Conservation (phyloP, 352 stramenopile species). For the Lagenidium giganteum region DNA sequence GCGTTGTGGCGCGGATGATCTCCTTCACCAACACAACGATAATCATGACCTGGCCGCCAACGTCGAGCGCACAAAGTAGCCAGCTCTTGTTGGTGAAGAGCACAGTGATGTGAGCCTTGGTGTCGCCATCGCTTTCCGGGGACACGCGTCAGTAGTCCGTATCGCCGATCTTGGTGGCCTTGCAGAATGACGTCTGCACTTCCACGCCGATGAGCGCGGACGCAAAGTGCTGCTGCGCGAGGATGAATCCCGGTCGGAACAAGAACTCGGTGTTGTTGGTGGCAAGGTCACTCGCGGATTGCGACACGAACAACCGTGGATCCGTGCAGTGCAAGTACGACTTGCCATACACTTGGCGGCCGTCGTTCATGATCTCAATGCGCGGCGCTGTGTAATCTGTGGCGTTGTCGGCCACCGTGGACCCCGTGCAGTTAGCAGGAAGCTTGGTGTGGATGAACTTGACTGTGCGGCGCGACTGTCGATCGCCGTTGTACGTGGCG, state of each 20-base stretch:
- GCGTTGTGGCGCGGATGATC: background rate
- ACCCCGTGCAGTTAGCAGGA: constrained; percentile 7
- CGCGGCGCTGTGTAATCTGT: constrained; percentile 2
- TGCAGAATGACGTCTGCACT: constrained; percentile 13
- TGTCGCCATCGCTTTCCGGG: constrained; percentile 3
- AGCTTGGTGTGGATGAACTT: constrained; percentile 9
- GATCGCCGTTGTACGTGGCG: constrained; percentile 8
- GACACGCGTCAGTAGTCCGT: constrained; percentile 8
- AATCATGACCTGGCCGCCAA: constrained; percentile 9
- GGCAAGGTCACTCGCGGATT: background rate
- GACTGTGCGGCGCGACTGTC: constrained; percentile 2
- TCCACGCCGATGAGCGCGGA: constrained; percentile 14
- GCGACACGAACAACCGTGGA: background rate
- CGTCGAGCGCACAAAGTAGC: constrained; percentile 8
- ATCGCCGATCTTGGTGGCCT: constrained; percentile 11
- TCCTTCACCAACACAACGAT: constrained; percentile 5
- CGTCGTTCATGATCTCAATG: constrained; percentile 9
- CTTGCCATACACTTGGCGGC: constrained; percentile 1
- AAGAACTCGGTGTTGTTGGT: constrained; percentile 8
- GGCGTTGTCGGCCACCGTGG: constrained; percentile 3
- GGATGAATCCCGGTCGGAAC: constrained; percentile 16
- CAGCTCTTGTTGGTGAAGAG: constrained; percentile 13
- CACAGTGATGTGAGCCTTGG: constrained; percentile 10
- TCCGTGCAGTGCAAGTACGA: constrained; percentile 15
- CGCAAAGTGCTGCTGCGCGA: constrained; percentile 18